phyloP scores from a whole-genome alignment of 2,329 filamentous ascomycete species.

The Calonectria hawksworthii region DNA sequence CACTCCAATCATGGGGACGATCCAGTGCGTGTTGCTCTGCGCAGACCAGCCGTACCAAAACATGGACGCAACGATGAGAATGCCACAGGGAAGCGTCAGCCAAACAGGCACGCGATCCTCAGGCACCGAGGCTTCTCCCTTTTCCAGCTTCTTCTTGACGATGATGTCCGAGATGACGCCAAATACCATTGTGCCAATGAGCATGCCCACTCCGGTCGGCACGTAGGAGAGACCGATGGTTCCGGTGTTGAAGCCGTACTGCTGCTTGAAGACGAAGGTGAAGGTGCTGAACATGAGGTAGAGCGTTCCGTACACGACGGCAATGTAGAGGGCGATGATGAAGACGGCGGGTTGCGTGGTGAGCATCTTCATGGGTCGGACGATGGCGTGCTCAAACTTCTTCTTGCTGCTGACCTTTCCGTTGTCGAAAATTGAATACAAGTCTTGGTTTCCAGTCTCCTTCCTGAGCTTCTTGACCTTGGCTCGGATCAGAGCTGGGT shows the following conservation, averaged over 20 bases:
- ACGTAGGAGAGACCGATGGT: conserved; percentile 54
- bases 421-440: conserved; percentile 50
- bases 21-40: conserved; percentile 46
- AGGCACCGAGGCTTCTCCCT: conserved; percentile 37
- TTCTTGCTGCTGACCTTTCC: conserved; percentile 29
- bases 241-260: conserved; percentile 71
- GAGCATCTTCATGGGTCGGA: conserved; percentile 76
- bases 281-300: conserved; percentile 69
- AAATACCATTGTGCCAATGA: conserved; percentile 42
- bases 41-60: conserved; percentile 51
- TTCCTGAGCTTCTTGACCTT: conserved; percentile 71
- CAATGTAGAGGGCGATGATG: conserved; percentile 74
- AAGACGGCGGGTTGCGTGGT: conserved; percentile 74
- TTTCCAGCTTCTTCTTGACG: conserved; percentile 43
- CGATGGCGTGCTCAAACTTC: conserved; percentile 66
- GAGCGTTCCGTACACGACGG: conserved; percentile 73
- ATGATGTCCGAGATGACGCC: conserved; percentile 45
- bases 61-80: conserved; percentile 43
- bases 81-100: conserved; percentile 42
- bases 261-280: conserved; percentile 70
- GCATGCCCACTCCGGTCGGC: conserved; percentile 45
- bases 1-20: conserved; percentile 54
- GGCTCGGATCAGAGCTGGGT: conserved; percentile 66
- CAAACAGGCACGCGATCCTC: conserved; percentile 48
- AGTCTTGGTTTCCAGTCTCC: conserved; percentile 65